Percentiles rank a stretch among this genome's conserved stretches.
Evolutionary conservation across 768 basidiomycete genomes (phyloP).

Genomic region (Cyclocybe aegerita): DNA sequence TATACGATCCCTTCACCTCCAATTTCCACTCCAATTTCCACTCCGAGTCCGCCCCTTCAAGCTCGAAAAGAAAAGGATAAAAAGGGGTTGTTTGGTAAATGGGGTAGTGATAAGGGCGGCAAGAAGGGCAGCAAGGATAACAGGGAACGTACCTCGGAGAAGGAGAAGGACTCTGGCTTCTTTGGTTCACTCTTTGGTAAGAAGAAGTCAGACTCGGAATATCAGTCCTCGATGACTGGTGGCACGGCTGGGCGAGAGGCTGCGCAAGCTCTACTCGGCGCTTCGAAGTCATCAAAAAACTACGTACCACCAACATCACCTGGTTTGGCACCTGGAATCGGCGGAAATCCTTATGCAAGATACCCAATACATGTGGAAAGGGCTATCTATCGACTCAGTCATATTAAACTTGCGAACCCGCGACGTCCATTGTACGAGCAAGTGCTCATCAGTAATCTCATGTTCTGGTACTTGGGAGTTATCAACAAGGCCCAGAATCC

Average conservation of each 20-base stretch:
- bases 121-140: slow-evolving; percentile 51
- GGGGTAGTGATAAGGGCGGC: slow-evolving; percentile 63
- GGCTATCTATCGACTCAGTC: slow-evolving; percentile 94
- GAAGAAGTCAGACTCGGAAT: slow-evolving; percentile 74
- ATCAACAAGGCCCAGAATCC: slow-evolving; percentile 86
- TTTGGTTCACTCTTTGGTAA: slow-evolving; percentile 91
- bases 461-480: slow-evolving; percentile 99
- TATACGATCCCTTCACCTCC: slow-evolving; percentile 30
- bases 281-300: slow-evolving; percentile 76
- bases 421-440: slow-evolving; percentile 96
- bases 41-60: slow-evolving; percentile 35
- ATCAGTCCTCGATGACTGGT: slow-evolving; percentile 31
- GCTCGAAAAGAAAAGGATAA: slow-evolving; percentile 71
- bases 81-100: slow-evolving; percentile 65
- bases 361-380: slow-evolving; percentile 99
- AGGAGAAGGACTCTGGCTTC: slow-evolving; percentile 80
- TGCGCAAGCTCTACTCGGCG: slow-evolving; percentile 82
- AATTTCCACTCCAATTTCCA: slow-evolving; percentile 20
- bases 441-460: slow-evolving; percentile 87
- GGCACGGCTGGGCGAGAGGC: slow-evolving; percentile 75
- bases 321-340: slow-evolving; percentile 39
- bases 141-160: slow-evolving; percentile 49
- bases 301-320: slow-evolving; percentile 64
- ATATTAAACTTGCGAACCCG: slow-evolving; percentile 98
- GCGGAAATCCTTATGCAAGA: slow-evolving; percentile 59